Evolutionary conservation across 2,329 filamentous ascomycete species (phyloP).

Genomic region (Cercospora nicotianae): DNA sequence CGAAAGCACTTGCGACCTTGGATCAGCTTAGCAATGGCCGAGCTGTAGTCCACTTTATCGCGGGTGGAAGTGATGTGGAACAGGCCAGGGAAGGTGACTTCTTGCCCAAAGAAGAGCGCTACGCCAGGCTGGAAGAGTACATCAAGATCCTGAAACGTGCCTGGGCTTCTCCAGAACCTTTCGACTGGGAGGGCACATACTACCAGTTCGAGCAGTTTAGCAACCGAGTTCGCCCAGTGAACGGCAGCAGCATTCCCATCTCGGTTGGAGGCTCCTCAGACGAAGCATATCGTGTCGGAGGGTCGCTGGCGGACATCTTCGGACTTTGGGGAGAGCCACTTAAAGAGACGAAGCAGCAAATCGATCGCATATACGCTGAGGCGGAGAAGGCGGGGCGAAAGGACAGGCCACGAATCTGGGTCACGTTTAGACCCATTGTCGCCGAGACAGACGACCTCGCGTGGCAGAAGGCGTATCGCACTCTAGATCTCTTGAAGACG

Average conservation of each 20-base stretch:
- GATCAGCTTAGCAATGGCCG: conserved; percentile 60
- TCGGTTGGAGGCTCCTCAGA: conserved; percentile 61
- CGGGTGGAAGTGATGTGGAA: conserved; percentile 60
- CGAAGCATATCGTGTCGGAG: conserved; percentile 61
- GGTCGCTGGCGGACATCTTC: conserved; percentile 61
- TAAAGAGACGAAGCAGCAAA: conserved; percentile 64
- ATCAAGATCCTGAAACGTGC: conserved; percentile 61
- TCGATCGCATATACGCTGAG: conserved; percentile 60
- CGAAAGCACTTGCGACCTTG: conserved; percentile 61
- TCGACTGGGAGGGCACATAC: conserved; percentile 62
- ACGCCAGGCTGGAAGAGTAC: conserved; percentile 61
- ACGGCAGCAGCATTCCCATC: conserved; percentile 55
- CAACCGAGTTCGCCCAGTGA: conserved; percentile 55
- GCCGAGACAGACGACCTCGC: conserved; percentile 64
- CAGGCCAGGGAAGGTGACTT: conserved; percentile 63
- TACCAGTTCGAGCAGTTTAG: conserved; percentile 61
- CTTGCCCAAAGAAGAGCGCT: conserved; percentile 58
- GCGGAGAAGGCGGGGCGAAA: conserved; percentile 57
- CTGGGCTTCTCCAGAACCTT: conserved; percentile 58
- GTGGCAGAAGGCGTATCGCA: conserved; percentile 61
- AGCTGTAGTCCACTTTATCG: conserved; percentile 64
- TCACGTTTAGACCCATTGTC: conserved; percentile 62
- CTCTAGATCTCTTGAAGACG: conserved; percentile 53
- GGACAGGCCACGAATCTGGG: conserved; percentile 62
- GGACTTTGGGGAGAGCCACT: conserved; percentile 65